These are phyloP conservation scores for Lentithecium fluviatile DNA, from an alignment of 495 filamentous ascomycete genomes.

Conservation along the genomic window DNA sequence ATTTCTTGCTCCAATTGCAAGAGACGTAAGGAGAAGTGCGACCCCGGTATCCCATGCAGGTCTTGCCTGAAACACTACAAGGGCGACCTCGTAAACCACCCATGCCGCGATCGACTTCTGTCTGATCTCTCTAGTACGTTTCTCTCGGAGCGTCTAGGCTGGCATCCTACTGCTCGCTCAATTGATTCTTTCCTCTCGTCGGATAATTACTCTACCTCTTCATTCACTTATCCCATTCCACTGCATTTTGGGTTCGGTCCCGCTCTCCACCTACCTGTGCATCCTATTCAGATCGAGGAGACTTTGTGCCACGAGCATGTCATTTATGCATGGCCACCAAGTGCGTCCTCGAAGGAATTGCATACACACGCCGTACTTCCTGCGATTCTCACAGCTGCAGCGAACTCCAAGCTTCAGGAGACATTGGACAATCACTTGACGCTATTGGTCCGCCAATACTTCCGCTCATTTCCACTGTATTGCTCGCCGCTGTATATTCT, in stretches of 20 bases:
- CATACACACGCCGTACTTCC: slow-evolving; percentile 32
- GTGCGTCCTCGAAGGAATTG: not conserved
- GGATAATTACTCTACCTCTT: not conserved
- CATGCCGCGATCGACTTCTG: slow-evolving; percentile 30
- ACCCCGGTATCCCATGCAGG: slow-evolving; percentile 35
- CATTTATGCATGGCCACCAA: slow-evolving; percentile 35
- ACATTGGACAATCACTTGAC: slow-evolving; percentile 30
- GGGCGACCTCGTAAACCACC: slow-evolving; percentile 26
- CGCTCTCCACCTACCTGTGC: slow-evolving; percentile 15
- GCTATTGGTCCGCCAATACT: slow-evolving; percentile 29
- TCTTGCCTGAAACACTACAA: slow-evolving; percentile 36
- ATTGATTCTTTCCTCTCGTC: slow-evolving; percentile 25
- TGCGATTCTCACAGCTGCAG: slow-evolving; percentile 19
- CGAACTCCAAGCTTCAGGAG: slow-evolving; percentile 8
- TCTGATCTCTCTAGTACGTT: slow-evolving; percentile 23
- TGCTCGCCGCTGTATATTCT: slow-evolving; percentile 30
- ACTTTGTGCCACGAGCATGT: slow-evolving; percentile 31
- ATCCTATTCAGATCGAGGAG: slow-evolving; percentile 4
- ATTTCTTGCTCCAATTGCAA: slow-evolving; percentile 31
- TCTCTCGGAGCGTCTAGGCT: slow-evolving; percentile 31
- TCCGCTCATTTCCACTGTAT: slow-evolving; percentile 33
- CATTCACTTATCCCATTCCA: slow-evolving; percentile 20
- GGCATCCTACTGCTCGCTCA: slow-evolving; percentile 32
- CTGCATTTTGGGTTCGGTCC: slow-evolving; percentile 36
- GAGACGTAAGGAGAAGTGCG: slow-evolving; percentile 32